phyloP scores from a whole-genome alignment of 805 yeast genomes.

The Candida insectorum region DNA sequence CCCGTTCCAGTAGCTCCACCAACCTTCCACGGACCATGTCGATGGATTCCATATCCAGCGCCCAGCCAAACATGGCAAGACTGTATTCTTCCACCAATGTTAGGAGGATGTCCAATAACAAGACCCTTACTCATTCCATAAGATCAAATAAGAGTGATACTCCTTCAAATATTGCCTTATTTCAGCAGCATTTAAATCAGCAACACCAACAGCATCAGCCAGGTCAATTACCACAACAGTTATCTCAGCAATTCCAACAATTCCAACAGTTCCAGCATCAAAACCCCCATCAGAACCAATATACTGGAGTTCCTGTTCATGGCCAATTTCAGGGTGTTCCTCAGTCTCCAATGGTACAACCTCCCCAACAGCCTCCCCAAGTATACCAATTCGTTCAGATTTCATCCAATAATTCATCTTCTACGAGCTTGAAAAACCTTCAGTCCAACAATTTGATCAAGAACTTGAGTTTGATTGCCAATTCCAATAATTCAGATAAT shows the following conservation, averaged over 20 bases:
- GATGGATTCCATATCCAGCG: constrained; percentile 1
- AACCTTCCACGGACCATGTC: constrained; percentile 5
- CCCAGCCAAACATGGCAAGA: constrained; percentile 5
- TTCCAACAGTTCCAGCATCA: constrained; percentile 11
- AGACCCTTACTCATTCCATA: constrained; percentile 11
- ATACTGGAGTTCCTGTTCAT: background rate
- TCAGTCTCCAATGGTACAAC: background rate
- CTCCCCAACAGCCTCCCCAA: constrained; percentile 2
- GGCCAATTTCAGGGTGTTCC: background rate
- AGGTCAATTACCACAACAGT: constrained; percentile 11
- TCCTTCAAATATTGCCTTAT: constrained; percentile 14
- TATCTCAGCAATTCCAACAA: constrained; percentile 13
- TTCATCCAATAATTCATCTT: constrained; percentile 12
- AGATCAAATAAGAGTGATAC: constrained; percentile 11
- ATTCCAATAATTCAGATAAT: constrained; percentile 8
- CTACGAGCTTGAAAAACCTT: constrained; percentile 13
- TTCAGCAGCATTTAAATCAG: constrained; percentile 13
- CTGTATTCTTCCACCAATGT: constrained; percentile 9
- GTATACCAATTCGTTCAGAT: background rate
- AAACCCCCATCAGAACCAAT: constrained; percentile 4
- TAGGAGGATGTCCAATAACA: constrained; percentile 6
- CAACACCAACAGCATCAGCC: constrained; percentile 14
- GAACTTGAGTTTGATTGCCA: constrained; percentile 4
- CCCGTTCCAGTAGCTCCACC: background rate
- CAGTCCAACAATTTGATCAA: constrained; percentile 11